Evolutionary conservation across 2,329 filamentous ascomycete genomes (phyloP).

Genomic region (Clonostachys solani): DNA sequence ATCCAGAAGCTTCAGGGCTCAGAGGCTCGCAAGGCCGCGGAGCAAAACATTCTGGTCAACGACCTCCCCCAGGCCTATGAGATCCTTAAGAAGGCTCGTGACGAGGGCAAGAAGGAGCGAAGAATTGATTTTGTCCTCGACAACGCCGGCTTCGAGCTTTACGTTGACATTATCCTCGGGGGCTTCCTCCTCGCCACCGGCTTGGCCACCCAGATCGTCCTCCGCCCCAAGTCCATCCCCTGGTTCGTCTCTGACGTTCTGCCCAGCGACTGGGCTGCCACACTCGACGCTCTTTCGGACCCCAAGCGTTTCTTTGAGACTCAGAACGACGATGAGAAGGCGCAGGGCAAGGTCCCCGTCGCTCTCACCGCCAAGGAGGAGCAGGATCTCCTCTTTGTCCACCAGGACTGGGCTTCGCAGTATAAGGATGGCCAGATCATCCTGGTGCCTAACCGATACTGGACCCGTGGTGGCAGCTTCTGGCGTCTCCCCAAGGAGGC

Average conservation of each 20-base stretch:
- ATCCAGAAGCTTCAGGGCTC: conserved; percentile 95
- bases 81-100: conserved; percentile 60
- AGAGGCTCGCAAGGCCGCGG: conserved; percentile 77
- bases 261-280: conserved; percentile 77
- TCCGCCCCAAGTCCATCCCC: conserved; percentile 92
- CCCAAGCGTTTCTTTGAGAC: conserved; percentile 77
- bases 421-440: conserved; percentile 82
- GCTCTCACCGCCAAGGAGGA: conserved; percentile 65
- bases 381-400: conserved; percentile 68
- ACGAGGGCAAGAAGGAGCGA: conserved; percentile 60
- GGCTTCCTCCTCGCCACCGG: conserved; percentile 83
- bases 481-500: conserved; percentile 77
- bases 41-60: conserved; percentile 90
- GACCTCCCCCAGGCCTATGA: conserved; percentile 73
- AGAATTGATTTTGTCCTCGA: conserved; percentile 93
- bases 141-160: conserved; percentile 96
- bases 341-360: conserved; percentile 50
- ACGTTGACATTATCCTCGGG: conserved; percentile 87
- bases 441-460: conserved; percentile 82
- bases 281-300: conserved; percentile 74
- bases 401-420: conserved; percentile 73
- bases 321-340: conserved; percentile 62
- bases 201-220: conserved; percentile 79
- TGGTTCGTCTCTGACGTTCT: conserved; percentile 98
- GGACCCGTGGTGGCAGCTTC: conserved; percentile 84